phyloP scores from a whole-genome alignment of 2,329 filamentous ascomycete genomes.

The Blastomyces gilchristii region DNA sequence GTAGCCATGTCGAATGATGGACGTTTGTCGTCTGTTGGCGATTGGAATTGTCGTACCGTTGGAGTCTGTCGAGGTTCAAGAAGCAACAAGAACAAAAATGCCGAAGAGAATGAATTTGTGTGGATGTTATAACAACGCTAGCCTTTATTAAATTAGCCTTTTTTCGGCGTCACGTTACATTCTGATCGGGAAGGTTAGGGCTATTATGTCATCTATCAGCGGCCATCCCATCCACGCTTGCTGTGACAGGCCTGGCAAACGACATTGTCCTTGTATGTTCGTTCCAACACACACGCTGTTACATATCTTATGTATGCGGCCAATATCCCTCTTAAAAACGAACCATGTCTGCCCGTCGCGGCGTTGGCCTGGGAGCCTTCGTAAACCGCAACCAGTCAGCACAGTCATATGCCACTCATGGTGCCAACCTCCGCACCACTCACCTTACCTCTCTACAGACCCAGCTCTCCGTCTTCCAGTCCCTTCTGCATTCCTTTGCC shows the following conservation, averaged over 20 bases:
- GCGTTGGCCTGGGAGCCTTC: constrained; percentile 84
- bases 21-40: constrained; percentile 29
- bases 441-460: constrained; percentile 81
- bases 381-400: constrained; percentile 74
- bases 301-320: neutral
- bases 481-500: constrained; percentile 87
- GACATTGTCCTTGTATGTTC: neutral
- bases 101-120: constrained; percentile 25
- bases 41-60: constrained; percentile 25
- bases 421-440: constrained; percentile 69
- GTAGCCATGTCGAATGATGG: constrained; percentile 50
- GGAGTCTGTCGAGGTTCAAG: constrained; percentile 17
- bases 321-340: neutral
- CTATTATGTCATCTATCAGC: constrained; percentile 18
- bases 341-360: constrained; percentile 42
- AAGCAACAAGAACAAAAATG: constrained; percentile 17
- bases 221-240: too few species aligned
- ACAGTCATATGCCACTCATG: constrained; percentile 84
- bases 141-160: constrained; percentile 11
- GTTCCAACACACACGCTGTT: neutral
- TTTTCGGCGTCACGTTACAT: constrained; percentile 6
- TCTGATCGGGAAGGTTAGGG: constrained; percentile 19
- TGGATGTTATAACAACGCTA: constrained; percentile 22
- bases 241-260: too few species aligned
- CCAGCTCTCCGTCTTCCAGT: constrained; percentile 92